A percentile compares a stretch with the other conserved stretches of the same genome.
phyloP scores from a whole-genome alignment of 768 basidiomycete species.

The Calocybe indica region DNA sequence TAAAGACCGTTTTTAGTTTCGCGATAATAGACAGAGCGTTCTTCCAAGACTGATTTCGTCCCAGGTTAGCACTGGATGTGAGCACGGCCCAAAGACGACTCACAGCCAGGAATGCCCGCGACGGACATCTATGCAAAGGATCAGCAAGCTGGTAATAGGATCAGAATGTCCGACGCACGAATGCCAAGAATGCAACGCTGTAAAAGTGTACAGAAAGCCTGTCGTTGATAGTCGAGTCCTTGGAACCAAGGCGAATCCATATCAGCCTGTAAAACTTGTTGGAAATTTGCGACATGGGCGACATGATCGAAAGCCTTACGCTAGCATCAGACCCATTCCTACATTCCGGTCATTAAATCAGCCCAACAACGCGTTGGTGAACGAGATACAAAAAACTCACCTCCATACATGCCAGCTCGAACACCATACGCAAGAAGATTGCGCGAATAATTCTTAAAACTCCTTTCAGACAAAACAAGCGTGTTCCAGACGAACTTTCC shows the following conservation, averaged over 20 bases:
- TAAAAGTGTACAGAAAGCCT: constrained; percentile 50
- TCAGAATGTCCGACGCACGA: constrained; percentile 22
- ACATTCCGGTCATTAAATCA: constrained; percentile 35
- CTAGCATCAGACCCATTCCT: constrained; percentile 43
- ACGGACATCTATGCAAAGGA: constrained; percentile 40
- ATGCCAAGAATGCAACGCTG: constrained; percentile 48
- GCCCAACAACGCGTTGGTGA: too few relatives aligned
- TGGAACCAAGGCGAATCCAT: constrained; percentile 39
- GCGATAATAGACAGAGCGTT: constrained; percentile 49
- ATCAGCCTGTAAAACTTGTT: constrained; percentile 38
- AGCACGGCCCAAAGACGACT: constrained; percentile 1
- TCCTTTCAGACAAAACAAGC: constrained; percentile 36
- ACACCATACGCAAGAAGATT: constrained; percentile 57
- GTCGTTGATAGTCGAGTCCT: constrained; percentile 38
- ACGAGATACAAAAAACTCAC: constrained; percentile 14
- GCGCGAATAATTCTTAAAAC: constrained; percentile 41
- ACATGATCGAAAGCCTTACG: constrained; percentile 18
- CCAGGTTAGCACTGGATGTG: background rate
- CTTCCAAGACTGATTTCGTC: constrained; percentile 46
- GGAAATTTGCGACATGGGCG: background rate
- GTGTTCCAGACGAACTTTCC: background rate
- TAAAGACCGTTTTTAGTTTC: constrained; percentile 57
- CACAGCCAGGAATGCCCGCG: constrained; percentile 52
- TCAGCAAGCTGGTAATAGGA: background rate
- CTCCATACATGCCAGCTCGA: constrained; percentile 47